Evolutionary conservation across 116 monocot species (phyloP).

Genomic region (Papilionanthe hybrid): DNA sequence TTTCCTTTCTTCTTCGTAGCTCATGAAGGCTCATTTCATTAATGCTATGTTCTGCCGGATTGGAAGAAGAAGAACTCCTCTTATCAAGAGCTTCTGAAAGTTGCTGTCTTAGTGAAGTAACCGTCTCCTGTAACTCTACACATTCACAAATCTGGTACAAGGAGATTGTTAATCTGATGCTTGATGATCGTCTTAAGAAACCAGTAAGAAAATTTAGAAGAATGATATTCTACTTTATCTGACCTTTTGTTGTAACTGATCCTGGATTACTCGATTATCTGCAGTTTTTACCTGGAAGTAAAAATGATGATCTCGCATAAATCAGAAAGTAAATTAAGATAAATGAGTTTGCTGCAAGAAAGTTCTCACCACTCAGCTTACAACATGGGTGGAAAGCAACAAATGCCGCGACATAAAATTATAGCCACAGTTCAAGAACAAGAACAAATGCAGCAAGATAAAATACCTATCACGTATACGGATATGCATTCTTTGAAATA

Average conservation of each 20-base stretch:
- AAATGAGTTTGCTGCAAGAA: too few relatives aligned
- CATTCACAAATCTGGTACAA: constrained; percentile 53
- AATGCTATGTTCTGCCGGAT: constrained; percentile 6
- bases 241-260: constrained; percentile 85
- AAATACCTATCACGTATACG: neutral
- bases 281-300: constrained; percentile 71
- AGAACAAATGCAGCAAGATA: neutral
- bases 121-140: constrained; percentile 51
- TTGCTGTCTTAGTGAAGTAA: constrained; percentile 49
- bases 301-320: neutral
- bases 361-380: neutral
- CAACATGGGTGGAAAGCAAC: neutral
- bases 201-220: neutral
- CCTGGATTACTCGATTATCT: constrained; percentile 78
- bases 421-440: too few relatives aligned
- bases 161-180: neutral
- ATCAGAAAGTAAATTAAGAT: too few relatives aligned
- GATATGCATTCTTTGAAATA: neutral
- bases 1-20: constrained; percentile 13
- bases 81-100: constrained; percentile 38
- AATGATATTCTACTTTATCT: neutral
- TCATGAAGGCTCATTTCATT: constrained; percentile 10
- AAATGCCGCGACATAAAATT: neutral
- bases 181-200: neutral
- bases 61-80: constrained; percentile 9